A percentile compares a stretch with the other conserved stretches of the same genome.
These are phyloP conservation scores for Hymenoscyphus infarciens DNA, from an alignment of 2,329 filamentous ascomycete genomes.

Conservation along the genomic window DNA sequence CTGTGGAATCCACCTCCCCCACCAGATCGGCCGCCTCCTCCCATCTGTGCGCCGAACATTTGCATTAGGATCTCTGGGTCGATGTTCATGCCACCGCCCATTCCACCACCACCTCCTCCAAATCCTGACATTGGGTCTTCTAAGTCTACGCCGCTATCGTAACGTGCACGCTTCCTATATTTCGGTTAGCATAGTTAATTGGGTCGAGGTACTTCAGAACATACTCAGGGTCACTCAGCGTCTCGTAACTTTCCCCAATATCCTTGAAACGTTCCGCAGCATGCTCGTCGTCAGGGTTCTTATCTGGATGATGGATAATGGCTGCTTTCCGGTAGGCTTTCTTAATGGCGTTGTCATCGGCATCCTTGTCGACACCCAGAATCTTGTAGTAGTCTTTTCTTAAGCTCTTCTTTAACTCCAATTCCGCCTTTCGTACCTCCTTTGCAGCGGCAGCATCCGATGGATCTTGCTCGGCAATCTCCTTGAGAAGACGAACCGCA, in stretches of 20 bases:
- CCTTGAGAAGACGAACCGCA: conserved; percentile 83
- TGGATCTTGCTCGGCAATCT: conserved; percentile 77
- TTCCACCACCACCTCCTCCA: conserved; percentile 60
- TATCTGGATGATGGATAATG: conserved; percentile 93
- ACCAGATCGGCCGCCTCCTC: conserved; percentile 45
- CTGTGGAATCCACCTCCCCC: conserved; percentile 47
- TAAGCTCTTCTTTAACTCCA: conserved; percentile 96
- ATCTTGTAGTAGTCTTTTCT: conserved; percentile 99
- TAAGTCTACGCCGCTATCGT: conserved; percentile 89
- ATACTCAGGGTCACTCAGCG: conserved; percentile 87
- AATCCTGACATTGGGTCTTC: conserved; percentile 77
- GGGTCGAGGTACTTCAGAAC: conserved; percentile 36
- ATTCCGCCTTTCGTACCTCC: conserved; percentile 84
- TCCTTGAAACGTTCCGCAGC: conserved; percentile 97
- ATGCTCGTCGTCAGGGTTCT: conserved; percentile 82
- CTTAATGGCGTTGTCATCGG: conserved; percentile 82
- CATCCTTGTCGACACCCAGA: conserved; percentile 81
- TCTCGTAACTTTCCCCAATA: conserved; percentile 95
- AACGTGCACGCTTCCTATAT: conserved; percentile 75
- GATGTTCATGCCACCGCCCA: conserved; percentile 42
- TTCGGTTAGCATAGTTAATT: conserved; percentile 37
- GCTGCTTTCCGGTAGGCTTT: conserved; percentile 95
- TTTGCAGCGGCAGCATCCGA: conserved; percentile 75
- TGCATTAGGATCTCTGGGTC: conserved; percentile 37
- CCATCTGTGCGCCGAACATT: conserved; percentile 37